Percentiles rank a stretch among this genome's conserved stretches.
These are phyloP conservation scores for Fusarium illudens DNA, from an alignment of 2,329 filamentous ascomycete genomes.

Conservation along the genomic window DNA sequence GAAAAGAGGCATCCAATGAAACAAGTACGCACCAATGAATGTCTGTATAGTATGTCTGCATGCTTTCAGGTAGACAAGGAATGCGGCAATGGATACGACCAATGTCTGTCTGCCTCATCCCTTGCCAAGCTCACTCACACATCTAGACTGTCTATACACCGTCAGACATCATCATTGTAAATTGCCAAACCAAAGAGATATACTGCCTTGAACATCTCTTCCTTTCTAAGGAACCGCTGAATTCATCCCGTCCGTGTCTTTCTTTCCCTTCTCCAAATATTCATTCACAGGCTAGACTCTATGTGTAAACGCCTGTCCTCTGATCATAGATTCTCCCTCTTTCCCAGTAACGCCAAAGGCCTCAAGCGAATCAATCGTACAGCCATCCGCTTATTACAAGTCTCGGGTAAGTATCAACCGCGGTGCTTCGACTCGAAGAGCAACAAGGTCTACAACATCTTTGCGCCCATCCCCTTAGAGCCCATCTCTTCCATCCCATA, in stretches of 20 bases:
- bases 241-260: background rate
- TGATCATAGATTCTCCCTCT: background rate
- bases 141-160: background rate
- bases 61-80: background rate
- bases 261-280: background rate
- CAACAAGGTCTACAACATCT: constrained; percentile 58
- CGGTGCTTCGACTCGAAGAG: constrained; percentile 9
- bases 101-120: background rate
- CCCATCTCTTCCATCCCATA: constrained; percentile 71
- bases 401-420: constrained; percentile 19
- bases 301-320: constrained; percentile 14
- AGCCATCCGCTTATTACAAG: constrained; percentile 17
- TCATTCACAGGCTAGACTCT: constrained; percentile 7
- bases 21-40: background rate
- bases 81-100: background rate
- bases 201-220: background rate
- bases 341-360: constrained; percentile 24
- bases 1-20: background rate
- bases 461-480: constrained; percentile 72
- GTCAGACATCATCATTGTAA: background rate
- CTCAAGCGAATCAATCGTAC: constrained; percentile 11
- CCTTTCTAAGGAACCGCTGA: background rate
- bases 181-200: background rate
- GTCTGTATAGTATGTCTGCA: background rate
- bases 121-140: background rate